phyloP scores from a whole-genome alignment of 768 basidiomycete species.

The Pisolithus sp. region DNA sequence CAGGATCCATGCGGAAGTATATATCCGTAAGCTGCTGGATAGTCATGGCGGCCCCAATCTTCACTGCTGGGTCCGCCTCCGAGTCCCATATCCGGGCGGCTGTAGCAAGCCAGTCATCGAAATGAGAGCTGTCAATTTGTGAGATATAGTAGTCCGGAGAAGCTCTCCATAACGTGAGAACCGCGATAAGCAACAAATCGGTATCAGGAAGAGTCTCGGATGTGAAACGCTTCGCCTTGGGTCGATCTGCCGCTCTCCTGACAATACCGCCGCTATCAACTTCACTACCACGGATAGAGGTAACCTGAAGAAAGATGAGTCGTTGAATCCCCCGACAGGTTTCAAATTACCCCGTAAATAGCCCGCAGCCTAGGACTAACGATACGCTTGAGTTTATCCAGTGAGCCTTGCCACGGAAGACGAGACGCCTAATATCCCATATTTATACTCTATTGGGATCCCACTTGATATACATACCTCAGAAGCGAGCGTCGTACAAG shows the following conservation, averaged over 20 bases:
- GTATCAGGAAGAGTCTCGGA: conserved; percentile 58
- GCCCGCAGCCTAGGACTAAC: conserved; percentile 44
- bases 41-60: conserved; percentile 51
- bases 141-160: conserved; percentile 50
- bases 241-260: conserved; percentile 48
- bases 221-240: conserved; percentile 53
- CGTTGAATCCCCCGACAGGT: conserved; percentile 1
- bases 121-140: conserved; percentile 34
- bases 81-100: conserved; percentile 55
- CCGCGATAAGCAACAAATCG: conserved; percentile 62
- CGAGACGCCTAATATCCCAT: conserved; percentile 37
- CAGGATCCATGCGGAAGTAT: conserved; percentile 37
- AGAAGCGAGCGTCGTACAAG: conserved; percentile 58
- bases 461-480: conserved; percentile 43
- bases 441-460: conserved; percentile 5
- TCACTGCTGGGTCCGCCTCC: conserved; percentile 57
- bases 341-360: conserved; percentile 48
- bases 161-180: conserved; percentile 65
- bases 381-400: conserved; percentile 41
- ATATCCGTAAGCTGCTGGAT: conserved; percentile 40
- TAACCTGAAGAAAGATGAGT: conserved; percentile 31
- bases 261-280: conserved; percentile 50
- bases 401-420: conserved; percentile 50
- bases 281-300: conserved; percentile 52
- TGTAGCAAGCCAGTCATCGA: conserved; percentile 42